phyloP scores from a whole-genome alignment of 176 grass and related monocot species.

The Carex cristatella region DNA sequence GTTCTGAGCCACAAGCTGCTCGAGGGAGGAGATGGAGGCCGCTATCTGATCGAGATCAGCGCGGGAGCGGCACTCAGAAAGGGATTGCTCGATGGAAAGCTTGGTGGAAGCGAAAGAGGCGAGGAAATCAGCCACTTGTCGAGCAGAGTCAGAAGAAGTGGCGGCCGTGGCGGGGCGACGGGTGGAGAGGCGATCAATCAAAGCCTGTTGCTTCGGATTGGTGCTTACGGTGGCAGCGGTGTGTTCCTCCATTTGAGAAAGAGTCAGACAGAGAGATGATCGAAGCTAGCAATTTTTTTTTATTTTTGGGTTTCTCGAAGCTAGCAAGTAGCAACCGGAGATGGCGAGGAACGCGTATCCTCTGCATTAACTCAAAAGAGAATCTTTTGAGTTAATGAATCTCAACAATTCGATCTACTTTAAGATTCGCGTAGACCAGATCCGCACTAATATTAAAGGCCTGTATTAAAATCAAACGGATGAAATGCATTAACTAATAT shows the following conservation, averaged over 20 bases:
- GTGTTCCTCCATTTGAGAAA: neutral
- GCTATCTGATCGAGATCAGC: constrained; percentile 32
- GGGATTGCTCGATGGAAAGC: constrained; percentile 47
- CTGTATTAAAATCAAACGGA: no score
- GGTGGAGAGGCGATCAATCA: constrained; percentile 77
- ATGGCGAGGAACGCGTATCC: neutral
- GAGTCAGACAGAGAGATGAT: neutral
- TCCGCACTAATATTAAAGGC: no score
- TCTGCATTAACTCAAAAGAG: no score
- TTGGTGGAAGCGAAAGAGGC: constrained; percentile 39
- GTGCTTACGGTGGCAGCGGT: constrained; percentile 13
- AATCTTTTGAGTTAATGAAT: no score
- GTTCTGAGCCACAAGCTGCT: constrained; percentile 59
- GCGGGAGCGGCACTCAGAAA: constrained; percentile 37
- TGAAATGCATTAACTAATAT: no score
- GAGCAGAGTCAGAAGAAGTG: constrained; percentile 8
- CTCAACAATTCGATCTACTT: no score
- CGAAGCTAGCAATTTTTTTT: neutral
- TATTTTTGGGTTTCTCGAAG: no score
- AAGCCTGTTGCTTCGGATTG: constrained; percentile 63
- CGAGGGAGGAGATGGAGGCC: constrained; percentile 46
- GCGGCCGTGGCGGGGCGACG: constrained; percentile 14
- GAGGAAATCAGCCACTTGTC: constrained; percentile 39
- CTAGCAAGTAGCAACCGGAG: neutral
- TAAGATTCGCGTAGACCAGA: no score